Evolutionary conservation across 2,329 filamentous ascomycete species (phyloP).

Genomic region (Xylariales sp.): DNA sequence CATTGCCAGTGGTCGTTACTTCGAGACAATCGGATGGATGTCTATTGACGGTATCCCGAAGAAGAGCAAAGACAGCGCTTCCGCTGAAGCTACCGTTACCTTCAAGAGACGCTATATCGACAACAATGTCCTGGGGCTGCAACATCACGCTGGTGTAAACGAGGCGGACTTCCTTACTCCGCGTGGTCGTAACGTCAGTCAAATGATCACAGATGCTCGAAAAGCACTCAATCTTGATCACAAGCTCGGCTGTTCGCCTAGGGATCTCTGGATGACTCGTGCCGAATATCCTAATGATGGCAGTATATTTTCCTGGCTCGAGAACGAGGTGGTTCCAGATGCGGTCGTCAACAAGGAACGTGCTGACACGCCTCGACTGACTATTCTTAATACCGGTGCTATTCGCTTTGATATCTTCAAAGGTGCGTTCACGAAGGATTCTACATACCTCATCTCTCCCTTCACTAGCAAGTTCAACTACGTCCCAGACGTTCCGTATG

Average conservation of each 20-base stretch:
- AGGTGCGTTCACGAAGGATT: conserved; percentile 88
- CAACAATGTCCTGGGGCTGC: conserved; percentile 87
- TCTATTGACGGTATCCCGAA: conserved; percentile 76
- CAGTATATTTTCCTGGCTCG: conserved; percentile 86
- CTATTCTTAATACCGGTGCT: conserved; percentile 88
- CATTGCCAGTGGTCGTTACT: conserved; percentile 88
- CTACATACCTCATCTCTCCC: conserved; percentile 86
- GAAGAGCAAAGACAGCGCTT: conserved; percentile 48
- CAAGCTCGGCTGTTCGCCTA: conserved; percentile 84
- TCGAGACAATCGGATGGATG: conserved; percentile 96
- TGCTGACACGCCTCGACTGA: conserved; percentile 72
- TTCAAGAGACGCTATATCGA: conserved; percentile 91
- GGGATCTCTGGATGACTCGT: conserved; percentile 83
- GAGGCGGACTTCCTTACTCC: conserved; percentile 79
- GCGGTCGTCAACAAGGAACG: conserved; percentile 69
- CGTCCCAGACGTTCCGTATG: conserved; percentile 84
- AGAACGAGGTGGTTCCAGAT: conserved; percentile 77
- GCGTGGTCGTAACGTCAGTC: conserved; percentile 77
- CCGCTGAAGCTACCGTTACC: conserved; percentile 56
- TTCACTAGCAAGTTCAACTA: conserved; percentile 84
- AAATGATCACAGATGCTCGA: conserved; percentile 76
- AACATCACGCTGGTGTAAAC: conserved; percentile 82
- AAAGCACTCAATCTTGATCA: conserved; percentile 77
- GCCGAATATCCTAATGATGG: conserved; percentile 76
- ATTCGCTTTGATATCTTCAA: conserved; percentile 97